phyloP scores from a whole-genome alignment of 2,329 filamentous ascomycete genomes.

The Phyllosticta paracitricarpa region DNA sequence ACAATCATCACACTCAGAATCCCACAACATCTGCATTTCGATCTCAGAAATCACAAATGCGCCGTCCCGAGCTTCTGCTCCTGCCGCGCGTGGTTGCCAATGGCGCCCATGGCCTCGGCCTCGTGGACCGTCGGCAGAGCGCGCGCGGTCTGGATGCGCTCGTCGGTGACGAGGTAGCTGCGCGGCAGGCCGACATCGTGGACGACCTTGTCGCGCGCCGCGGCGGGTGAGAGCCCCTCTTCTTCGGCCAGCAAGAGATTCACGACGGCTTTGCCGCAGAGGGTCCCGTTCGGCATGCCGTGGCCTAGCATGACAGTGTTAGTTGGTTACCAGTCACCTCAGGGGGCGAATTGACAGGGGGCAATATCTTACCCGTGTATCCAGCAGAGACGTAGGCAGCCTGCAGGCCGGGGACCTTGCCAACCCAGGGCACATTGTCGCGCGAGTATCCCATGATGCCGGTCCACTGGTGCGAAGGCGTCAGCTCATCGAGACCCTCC shows the following conservation, averaged over 20 bases:
- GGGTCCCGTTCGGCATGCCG: constrained; percentile 64
- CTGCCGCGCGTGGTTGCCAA: constrained; percentile 11
- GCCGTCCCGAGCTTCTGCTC: background rate
- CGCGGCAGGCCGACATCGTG: constrained; percentile 25
- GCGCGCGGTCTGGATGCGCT: constrained; percentile 24
- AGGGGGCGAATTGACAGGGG: background rate
- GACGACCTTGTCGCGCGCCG: constrained; percentile 24
- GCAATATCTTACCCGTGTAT: constrained; percentile 46
- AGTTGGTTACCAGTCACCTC: background rate
- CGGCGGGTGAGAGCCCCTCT: constrained; percentile 23
- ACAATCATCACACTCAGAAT: no score
- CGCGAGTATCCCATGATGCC: constrained; percentile 70
- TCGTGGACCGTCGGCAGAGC: constrained; percentile 24
- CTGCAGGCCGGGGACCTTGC: constrained; percentile 47
- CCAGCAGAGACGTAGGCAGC: constrained; percentile 56
- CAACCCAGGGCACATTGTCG: constrained; percentile 62
- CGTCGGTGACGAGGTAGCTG: constrained; percentile 28
- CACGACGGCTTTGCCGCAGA: constrained; percentile 55
- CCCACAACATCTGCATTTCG: no score
- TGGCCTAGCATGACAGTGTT: constrained; percentile 33
- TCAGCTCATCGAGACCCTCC: constrained; percentile 33
- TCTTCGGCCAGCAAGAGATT: constrained; percentile 44
- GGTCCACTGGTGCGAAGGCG: constrained; percentile 52
- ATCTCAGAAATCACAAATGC: background rate
- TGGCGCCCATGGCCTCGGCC: constrained; percentile 21